Evolutionary conservation across 441 rosid species (phyloP).

Genomic region (Populus tomentosa): DNA sequence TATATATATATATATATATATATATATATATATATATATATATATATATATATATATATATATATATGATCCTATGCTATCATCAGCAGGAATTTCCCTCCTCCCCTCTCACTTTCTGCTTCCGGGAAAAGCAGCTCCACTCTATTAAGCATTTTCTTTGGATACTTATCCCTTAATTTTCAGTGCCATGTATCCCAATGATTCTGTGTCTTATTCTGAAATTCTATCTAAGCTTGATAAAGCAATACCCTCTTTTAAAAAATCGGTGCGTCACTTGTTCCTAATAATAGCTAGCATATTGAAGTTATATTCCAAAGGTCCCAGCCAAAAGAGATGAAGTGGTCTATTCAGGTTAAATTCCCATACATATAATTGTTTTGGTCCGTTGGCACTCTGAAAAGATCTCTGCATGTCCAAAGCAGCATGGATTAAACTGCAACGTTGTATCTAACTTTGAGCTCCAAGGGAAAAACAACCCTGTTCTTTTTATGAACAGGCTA

Average conservation of each 20-base stretch:
- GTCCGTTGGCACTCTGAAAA: neutral
- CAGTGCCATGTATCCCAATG: neutral
- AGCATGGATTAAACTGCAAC: too few relatives aligned
- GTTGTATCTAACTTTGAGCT: neutral
- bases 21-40: too few relatives aligned
- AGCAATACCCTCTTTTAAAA: neutral
- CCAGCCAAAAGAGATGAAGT: neutral
- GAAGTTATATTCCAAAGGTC: neutral
- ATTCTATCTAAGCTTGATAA: neutral
- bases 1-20: too few relatives aligned
- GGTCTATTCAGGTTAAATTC: neutral
- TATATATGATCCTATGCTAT: neutral
- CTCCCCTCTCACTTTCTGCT: neutral
- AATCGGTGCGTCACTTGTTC: neutral
- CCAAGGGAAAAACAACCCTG: neutral
- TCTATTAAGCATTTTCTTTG: neutral
- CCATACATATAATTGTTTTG: too few relatives aligned
- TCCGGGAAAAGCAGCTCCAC: constrained; percentile 12
- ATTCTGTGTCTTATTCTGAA: constrained; percentile 2
- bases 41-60: too few relatives aligned
- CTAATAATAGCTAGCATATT: neutral
- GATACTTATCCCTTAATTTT: neutral
- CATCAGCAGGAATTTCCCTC: neutral
- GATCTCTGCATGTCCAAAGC: too few relatives aligned
- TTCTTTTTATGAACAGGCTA: neutral